Percentiles rank a stretch among this genome's conserved stretches.
Conservation (phyloP, 2,329 filamentous ascomycete genomes). For the Sporothrix sp. region DNA sequence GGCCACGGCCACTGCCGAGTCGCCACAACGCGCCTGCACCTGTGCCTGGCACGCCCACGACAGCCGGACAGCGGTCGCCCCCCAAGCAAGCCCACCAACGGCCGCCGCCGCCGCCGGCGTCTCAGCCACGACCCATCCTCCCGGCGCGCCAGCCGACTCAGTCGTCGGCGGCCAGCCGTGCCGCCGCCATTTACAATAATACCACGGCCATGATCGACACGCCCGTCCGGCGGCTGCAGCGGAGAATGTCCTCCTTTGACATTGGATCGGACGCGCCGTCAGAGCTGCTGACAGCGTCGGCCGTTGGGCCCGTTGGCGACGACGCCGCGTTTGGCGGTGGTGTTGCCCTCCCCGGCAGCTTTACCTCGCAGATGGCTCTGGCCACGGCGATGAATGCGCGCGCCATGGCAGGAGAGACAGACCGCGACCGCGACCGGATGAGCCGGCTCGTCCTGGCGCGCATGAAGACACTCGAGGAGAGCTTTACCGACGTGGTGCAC, state of each 20-base stretch:
- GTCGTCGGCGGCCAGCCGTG: slow-evolving; percentile 45
- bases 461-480: slow-evolving; percentile 89
- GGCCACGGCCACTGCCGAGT: slow-evolving; percentile 29
- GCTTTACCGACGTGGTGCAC: slow-evolving; percentile 75
- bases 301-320: slow-evolving; percentile 35
- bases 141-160: slow-evolving; percentile 42
- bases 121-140: slow-evolving; percentile 47
- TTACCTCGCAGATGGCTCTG: slow-evolving; percentile 72
- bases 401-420: slow-evolving; percentile 27
- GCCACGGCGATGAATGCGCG: slow-evolving; percentile 46
- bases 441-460: slow-evolving; percentile 72
- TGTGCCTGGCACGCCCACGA: slow-evolving; percentile 21
- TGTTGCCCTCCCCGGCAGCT: slow-evolving; percentile 55
- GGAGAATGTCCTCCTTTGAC: slow-evolving; percentile 54
- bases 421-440: slow-evolving; percentile 56
- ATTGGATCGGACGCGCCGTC: slow-evolving; percentile 53
- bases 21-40: slow-evolving; percentile 34
- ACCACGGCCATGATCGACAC: slow-evolving; percentile 33
- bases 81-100: slow-evolving; percentile 33
- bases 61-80: slow-evolving; percentile 35
- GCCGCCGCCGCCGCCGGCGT: slow-evolving; percentile 15
- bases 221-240: slow-evolving; percentile 30
- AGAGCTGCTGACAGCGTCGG: slow-evolving; percentile 47
- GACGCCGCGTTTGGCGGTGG: slow-evolving; percentile 44
- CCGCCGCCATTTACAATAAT: slow-evolving; percentile 34